A percentile compares a stretch with the other conserved stretches of the same genome.
These are phyloP conservation scores for Nemania bipapillata DNA, from an alignment of 2,329 filamentous ascomycete species.

Conservation along the genomic window DNA sequence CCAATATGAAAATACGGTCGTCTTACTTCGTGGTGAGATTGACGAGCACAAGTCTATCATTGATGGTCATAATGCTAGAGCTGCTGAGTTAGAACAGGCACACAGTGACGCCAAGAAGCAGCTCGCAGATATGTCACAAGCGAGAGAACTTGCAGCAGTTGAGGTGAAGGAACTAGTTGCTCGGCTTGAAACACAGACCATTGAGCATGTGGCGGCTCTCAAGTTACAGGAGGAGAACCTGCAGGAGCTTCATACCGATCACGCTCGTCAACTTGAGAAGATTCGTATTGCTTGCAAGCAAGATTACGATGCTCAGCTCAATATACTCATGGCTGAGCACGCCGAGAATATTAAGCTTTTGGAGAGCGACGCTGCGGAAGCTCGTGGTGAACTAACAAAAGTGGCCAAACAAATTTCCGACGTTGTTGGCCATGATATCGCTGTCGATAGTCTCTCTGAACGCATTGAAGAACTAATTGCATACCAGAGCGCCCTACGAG, in stretches of 20 bases:
- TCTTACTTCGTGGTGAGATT: conserved; percentile 76
- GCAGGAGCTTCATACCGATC: conserved; percentile 60
- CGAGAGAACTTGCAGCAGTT: conserved; percentile 63
- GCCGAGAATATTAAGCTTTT: conserved; percentile 66
- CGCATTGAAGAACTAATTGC: conserved; percentile 68
- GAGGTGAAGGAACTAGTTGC: conserved; percentile 62
- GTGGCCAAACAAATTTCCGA: conserved; percentile 71
- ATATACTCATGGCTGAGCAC: conserved; percentile 69
- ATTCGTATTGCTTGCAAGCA: conserved; percentile 62
- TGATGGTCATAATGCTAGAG: conserved; percentile 72
- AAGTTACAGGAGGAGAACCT: conserved; percentile 65
- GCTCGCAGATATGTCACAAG: conserved; percentile 72
- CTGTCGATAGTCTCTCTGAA: conserved; percentile 73
- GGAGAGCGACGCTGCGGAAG: conserved; percentile 71
- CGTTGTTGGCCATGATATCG: conserved; percentile 70
- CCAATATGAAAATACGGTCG: conserved; percentile 69
- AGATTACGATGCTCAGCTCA: conserved; percentile 68
- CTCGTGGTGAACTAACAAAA: conserved; percentile 73
- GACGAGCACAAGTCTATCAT: conserved; percentile 83
- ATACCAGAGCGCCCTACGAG: conserved; percentile 68
- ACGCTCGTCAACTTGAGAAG: conserved; percentile 62
- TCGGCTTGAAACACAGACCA: conserved; percentile 68
- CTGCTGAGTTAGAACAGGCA: conserved; percentile 78
- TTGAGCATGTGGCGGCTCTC: conserved; percentile 68
- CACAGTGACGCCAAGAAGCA: conserved; percentile 74